Evolutionary conservation across 768 basidiomycete species (phyloP), one percentile per base, ranked within the genome.

Genomic region (Exidia glandulosa): DNA sequence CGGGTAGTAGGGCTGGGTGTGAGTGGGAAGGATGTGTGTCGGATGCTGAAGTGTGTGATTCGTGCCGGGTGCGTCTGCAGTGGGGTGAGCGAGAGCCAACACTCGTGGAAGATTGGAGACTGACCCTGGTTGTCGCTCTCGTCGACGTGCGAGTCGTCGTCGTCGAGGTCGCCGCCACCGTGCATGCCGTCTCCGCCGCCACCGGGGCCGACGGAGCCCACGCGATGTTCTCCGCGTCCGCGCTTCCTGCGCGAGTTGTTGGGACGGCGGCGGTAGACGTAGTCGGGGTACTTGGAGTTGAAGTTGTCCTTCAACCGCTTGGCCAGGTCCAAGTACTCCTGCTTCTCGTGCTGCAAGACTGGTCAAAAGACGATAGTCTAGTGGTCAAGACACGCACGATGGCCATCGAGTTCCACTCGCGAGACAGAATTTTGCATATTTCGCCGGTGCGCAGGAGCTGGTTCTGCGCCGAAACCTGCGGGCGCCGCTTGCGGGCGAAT

Each of bases 381-480:
- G 41, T 19, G 36, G n/a, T 12, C 54, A 41, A n/a, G 47, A 54
- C 54, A 74, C 78, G 75, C 66, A 88, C 90, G 74, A 84, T 72
- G 45, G 76, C 75, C 90, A 93, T 92, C 33, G 79, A 71, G 62
- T 82, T 88, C 90, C 90, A 93, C 73, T 93, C 90, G 61, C 84
- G 86, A 73, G 85, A 87, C 63, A 93, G 76, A 58, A 93, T 83
- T 73, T 93, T 93, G 76, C 86, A 88, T 58, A 93, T 90, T 67
- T 93, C 90, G 16, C 90, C 90, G 0, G 90, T 93, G 41, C 90
- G 85, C 88, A 93, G 86, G 50, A 88, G 82, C 70, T 90, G 89
- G 69, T 93, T 88, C 63, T 87, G 87, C n/a, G 87, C 83, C 7
- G 87, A 84, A 33, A 93, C 88, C 70, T 93, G 87, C 19, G 90